Evolutionary conservation across 2,329 filamentous ascomycete genomes (phyloP), one percentile per base, ranked within the genome.

Genomic region (Cladophialophora exuberans): DNA sequence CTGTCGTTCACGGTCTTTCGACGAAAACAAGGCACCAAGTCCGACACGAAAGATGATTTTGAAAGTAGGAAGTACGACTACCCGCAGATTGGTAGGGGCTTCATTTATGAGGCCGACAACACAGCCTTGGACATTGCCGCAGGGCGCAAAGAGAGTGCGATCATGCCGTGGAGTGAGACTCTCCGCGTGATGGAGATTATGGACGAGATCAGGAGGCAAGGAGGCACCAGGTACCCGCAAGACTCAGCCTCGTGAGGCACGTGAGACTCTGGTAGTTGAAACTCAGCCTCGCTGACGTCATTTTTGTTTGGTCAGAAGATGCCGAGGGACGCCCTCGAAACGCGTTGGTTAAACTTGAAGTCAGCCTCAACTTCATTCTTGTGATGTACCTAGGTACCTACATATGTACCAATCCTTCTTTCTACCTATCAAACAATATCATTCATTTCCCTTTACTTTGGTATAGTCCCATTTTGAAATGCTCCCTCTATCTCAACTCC

Each of bases 81-180:
- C 38, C 39, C 60, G 1, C 11, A 39, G 1, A n/a, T 52, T 11
- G 65, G 62, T 4, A 55, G 54, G 1, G 65, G 65, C 1, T 67
- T 78, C 76, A 50, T 75, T 68, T 64, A 62, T 38, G 62, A 65
- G 50, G 65, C 66, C 1, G 65, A 67, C 42, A 62, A 63, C n/a
- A 62, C 57, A 4, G 66, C 65, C 1, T 43, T 67, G 20, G 65
- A 66, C 56, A 59, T 66, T 13, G 52, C 79, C 66, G 57, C 54
- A 1, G 57, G 57, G 2, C 52, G 49, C 35, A 54, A 55, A 65
- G 78, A 81, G 59, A 77, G 70, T 48, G 63, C 63, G 0, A 65
- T 72, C 2, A 76, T 80, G 72, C 75, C 77, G 0, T 77, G 73
- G 73, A 62, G 67, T 0, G 76, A 79, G 65, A 79, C 76, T 0